phyloP scores from a whole-genome alignment of 495 filamentous ascomycete genomes.

The Pyrenopolyporus hunteri region DNA sequence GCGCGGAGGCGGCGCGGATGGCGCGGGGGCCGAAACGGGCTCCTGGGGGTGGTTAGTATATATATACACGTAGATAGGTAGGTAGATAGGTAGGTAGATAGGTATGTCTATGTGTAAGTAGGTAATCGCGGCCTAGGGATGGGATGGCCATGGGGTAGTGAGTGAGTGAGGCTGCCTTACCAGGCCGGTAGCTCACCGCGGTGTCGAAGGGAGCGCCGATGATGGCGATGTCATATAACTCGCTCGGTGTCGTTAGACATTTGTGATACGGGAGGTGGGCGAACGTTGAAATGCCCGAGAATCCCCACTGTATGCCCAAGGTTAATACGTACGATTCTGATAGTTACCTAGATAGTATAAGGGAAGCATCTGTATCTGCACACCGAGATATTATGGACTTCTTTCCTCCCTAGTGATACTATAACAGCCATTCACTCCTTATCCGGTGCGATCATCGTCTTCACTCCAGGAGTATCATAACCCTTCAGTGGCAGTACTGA shows the following conservation, averaged over 20 bases:
- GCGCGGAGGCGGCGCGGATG: conserved; percentile 76
- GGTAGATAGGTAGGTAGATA: neutral
- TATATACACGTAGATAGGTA: neutral
- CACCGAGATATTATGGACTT: neutral
- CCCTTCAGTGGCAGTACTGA: neutral
- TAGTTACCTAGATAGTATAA: neutral
- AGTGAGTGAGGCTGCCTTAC: conserved; percentile 45
- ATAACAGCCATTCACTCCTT: too few species aligned
- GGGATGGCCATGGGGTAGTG: too few species aligned
- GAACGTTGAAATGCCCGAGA: conserved; percentile 80
- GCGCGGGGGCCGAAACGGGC: conserved; percentile 83
- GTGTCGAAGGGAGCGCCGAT: conserved; percentile 88
- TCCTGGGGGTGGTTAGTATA: conserved; percentile 56
- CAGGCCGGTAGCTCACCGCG: conserved; percentile 78
- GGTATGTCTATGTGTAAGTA: too few species aligned
- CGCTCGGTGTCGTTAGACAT: conserved; percentile 71
- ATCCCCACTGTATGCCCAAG: conserved; percentile 64
- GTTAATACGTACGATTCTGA: conserved; percentile 1
- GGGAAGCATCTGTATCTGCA: neutral
- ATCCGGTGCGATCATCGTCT: too few species aligned
- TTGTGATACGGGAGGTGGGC: conserved; percentile 77
- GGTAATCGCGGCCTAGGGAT: too few species aligned
- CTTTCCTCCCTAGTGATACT: too few species aligned
- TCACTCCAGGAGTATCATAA: too few species aligned
- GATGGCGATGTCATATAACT: conserved; percentile 77